Percentiles rank a stretch among this genome's conserved stretches.
Evolutionary conservation across 495 filamentous ascomycete species (phyloP).

Genomic region (Aspergillus campestris): DNA sequence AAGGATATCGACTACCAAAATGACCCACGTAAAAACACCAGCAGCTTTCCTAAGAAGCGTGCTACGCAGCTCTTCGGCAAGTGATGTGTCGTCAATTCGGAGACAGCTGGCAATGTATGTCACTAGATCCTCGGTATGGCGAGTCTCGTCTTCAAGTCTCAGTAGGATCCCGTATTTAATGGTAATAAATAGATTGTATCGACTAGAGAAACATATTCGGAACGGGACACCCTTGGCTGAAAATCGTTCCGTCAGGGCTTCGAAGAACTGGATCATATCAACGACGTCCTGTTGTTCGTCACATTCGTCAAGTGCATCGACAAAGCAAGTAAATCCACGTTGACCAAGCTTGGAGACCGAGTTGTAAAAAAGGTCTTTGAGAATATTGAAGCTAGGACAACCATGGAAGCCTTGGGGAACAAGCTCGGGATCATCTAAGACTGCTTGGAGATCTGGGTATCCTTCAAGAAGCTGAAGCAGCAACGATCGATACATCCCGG

Average conservation of each 20-base stretch:
- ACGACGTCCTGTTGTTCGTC: slow-evolving; percentile 21
- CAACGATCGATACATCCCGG: slow-evolving; percentile 49
- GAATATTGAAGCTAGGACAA: slow-evolving; percentile 1
- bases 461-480: slow-evolving; percentile 23
- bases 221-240: slow-evolving; percentile 4
- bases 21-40: slow-evolving; percentile 42
- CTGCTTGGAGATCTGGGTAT: slow-evolving; percentile 13
- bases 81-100: no score
- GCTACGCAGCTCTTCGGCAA: no score
- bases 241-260: slow-evolving; percentile 8
- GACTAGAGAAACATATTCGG: slow-evolving; percentile 37
- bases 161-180: slow-evolving; percentile 21
- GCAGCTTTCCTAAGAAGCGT: slow-evolving; percentile 26
- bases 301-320: slow-evolving; percentile 35
- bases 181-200: slow-evolving; percentile 40
- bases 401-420: not conserved
- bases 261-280: slow-evolving; percentile 27
- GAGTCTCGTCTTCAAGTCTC: slow-evolving; percentile 18
- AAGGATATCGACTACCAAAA: slow-evolving; percentile 35
- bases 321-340: slow-evolving; percentile 15
- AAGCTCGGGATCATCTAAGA: slow-evolving; percentile 9
- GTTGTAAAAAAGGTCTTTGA: slow-evolving; percentile 11
- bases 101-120: slow-evolving; percentile 18
- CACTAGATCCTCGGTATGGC: slow-evolving; percentile 19
- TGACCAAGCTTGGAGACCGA: slow-evolving; percentile 12